A percentile compares a stretch with the other conserved stretches of the same genome.
Conservation (phyloP, 345 rosid species). For the Eutrema heterophyllum region DNA sequence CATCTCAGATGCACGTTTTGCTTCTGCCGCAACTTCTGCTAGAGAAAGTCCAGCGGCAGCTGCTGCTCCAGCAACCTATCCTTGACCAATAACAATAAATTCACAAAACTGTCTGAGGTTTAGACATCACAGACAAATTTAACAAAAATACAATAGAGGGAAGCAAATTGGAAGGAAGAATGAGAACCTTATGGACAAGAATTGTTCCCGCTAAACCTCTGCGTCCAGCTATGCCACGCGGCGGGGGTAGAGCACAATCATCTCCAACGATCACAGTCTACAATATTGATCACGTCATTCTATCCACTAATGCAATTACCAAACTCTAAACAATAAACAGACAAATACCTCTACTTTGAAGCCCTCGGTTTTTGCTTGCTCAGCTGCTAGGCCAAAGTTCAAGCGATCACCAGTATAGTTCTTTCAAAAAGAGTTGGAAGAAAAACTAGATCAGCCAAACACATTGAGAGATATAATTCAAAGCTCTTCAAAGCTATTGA, state of each 20-base stretch:
- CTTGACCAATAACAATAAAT: conserved; percentile 25
- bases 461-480: not conserved
- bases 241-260: conserved; percentile 97
- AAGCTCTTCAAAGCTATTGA: not conserved
- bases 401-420: conserved; percentile 95
- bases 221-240: conserved; percentile 80
- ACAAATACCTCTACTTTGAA: conserved; percentile 73
- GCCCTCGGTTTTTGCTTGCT: conserved; percentile 98
- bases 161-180: not conserved
- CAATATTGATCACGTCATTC: conserved; percentile 7
- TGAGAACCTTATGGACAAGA: conserved; percentile 81
- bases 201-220: conserved; percentile 98
- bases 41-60: conserved; percentile 85
- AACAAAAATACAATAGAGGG: not conserved
- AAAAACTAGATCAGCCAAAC: conserved; percentile 17
- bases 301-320: not conserved
- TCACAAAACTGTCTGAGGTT: not conserved
- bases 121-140: not conserved
- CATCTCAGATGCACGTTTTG: conserved; percentile 70
- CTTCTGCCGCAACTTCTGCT: conserved; percentile 68
- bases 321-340: not conserved
- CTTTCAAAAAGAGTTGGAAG: conserved; percentile 38
- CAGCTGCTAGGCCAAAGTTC: conserved; percentile 98
- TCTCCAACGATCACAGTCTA: conserved; percentile 95
- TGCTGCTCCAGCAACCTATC: conserved; percentile 92